Conservation (phyloP, 768 basidiomycete species). For the Royoungia palumana region DNA sequence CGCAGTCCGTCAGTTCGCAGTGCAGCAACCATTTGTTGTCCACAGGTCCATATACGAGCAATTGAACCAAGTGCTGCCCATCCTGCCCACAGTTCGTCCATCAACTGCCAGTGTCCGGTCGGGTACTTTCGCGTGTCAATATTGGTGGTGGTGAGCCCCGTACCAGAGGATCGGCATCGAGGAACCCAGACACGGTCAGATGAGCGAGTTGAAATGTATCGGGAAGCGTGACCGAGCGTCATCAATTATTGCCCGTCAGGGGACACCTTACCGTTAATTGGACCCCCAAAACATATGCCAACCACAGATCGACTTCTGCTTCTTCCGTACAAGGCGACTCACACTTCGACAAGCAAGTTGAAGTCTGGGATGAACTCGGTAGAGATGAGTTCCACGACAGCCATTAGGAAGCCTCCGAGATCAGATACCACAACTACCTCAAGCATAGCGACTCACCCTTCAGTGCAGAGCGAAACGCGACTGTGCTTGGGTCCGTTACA, state of each 20-base stretch:
- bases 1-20: no score
- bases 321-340: slow-evolving; percentile 77
- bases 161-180: slow-evolving; percentile 72
- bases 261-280: slow-evolving; percentile 64
- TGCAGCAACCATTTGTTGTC: no score
- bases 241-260: slow-evolving; percentile 79
- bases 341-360: slow-evolving; percentile 66
- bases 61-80: no score
- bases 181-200: slow-evolving; percentile 75
- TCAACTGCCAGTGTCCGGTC: no score
- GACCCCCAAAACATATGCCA: slow-evolving; percentile 80
- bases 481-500: slow-evolving; percentile 71
- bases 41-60: no score
- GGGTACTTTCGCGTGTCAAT: no score
- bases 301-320: slow-evolving; percentile 59
- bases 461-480: slow-evolving; percentile 75
- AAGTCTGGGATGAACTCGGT: slow-evolving; percentile 76
- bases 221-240: slow-evolving; percentile 83
- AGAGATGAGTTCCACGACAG: slow-evolving; percentile 67
- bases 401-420: slow-evolving; percentile 65
- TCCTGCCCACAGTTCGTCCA: no score
- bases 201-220: slow-evolving; percentile 64
- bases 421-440: slow-evolving; percentile 1
- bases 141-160: no score
- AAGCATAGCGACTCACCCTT: slow-evolving; percentile 56